Conservation (phyloP, 2,329 filamentous ascomycete species). For the Blastomyces emzantsi region DNA sequence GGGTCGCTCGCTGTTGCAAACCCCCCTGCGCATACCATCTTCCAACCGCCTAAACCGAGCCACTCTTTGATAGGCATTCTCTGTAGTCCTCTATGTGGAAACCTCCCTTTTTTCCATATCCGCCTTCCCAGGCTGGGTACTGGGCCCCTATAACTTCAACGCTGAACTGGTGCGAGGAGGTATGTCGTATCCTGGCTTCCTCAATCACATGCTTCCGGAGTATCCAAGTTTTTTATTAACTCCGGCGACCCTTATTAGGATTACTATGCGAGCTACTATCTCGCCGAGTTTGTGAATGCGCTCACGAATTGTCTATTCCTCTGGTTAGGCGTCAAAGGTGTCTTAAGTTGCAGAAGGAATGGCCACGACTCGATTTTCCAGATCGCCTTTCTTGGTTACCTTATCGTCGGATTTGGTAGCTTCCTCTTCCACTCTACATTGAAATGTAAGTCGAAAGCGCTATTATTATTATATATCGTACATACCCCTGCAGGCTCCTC, state of each 20-base stretch:
- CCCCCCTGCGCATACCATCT: not conserved
- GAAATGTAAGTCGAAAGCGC: slow-evolving; percentile 41
- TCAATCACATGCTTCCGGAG: not conserved
- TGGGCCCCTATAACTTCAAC: slow-evolving; percentile 65
- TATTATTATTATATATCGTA: slow-evolving; percentile 10
- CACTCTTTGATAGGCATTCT: not conserved
- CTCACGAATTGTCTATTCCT: slow-evolving; percentile 77
- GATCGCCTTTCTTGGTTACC: slow-evolving; percentile 54
- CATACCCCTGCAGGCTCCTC: not conserved
- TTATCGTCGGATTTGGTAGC: slow-evolving; percentile 52
- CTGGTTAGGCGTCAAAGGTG: slow-evolving; percentile 65
- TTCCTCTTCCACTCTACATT: slow-evolving; percentile 56
- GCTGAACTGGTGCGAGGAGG: slow-evolving; percentile 74
- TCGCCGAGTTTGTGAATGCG: slow-evolving; percentile 70
- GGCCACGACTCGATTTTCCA: slow-evolving; percentile 68
- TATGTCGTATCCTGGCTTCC: slow-evolving; percentile 25
- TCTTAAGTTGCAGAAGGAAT: slow-evolving; percentile 62
- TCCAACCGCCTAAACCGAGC: not conserved
- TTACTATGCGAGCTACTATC: slow-evolving; percentile 65
- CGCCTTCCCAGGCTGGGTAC: slow-evolving; percentile 46
- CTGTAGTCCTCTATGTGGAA: slow-evolving; percentile 1
- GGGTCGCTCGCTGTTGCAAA: not conserved
- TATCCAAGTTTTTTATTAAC: slow-evolving; percentile 8
- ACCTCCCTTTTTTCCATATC: slow-evolving; percentile 26
- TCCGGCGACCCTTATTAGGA: slow-evolving; percentile 42